Evolutionary conservation across 2,329 filamentous ascomycete genomes (phyloP).

Genomic region (Botryotinia globosa): DNA sequence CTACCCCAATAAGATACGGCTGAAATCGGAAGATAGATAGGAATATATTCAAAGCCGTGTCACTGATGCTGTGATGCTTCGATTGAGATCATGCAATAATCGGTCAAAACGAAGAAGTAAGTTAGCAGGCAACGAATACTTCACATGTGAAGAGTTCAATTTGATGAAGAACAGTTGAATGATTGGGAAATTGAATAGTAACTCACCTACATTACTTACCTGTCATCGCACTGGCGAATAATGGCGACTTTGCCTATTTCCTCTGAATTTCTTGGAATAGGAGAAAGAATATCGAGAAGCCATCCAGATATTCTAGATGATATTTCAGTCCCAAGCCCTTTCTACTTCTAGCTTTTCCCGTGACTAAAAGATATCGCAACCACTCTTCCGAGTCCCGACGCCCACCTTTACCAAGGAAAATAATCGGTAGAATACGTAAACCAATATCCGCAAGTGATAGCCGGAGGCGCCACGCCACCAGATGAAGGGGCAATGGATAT

Average conservation of each 20-base stretch:
- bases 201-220: not conserved
- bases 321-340: not conserved
- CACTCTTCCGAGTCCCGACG: not conserved
- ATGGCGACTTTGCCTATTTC: not conserved
- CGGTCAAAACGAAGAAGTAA: not conserved
- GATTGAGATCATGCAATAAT: not conserved
- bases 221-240: not conserved
- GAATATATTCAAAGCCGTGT: not conserved
- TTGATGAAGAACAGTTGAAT: not conserved
- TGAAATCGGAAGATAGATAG: not conserved
- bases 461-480: conserved; percentile 15
- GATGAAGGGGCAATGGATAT: conserved; percentile 9
- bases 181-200: not conserved
- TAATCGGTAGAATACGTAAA: not conserved
- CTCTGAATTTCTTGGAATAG: not conserved
- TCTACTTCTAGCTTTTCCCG: not conserved
- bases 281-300: not conserved
- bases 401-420: not conserved
- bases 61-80: not conserved
- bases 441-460: not conserved
- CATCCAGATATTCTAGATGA: not conserved
- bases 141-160: not conserved
- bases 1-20: not conserved
- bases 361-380: not conserved
- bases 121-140: too few species aligned